Evolutionary conservation across 106 monocot genomes (phyloP).

Genomic region (Dendrobium huoshanense): DNA sequence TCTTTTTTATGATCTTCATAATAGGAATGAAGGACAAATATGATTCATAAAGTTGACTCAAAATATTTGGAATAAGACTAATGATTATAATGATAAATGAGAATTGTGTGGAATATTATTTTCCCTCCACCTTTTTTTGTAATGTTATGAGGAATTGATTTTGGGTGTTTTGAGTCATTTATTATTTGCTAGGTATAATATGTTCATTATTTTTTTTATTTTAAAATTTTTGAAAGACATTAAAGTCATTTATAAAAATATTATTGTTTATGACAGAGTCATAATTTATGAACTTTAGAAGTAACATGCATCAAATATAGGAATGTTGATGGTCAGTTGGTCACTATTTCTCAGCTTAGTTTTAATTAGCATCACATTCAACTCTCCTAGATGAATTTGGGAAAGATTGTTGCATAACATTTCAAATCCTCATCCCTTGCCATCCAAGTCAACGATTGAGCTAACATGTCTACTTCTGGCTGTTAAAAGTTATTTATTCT

Average conservation of each 20-base stretch:
- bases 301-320: neutral
- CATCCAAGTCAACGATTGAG: neutral
- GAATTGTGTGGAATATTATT: neutral
- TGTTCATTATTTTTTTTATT: neutral
- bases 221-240: neutral
- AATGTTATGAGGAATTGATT: neutral
- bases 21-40: neutral
- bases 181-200: neutral
- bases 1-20: no score
- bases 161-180: neutral
- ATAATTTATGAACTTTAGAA: no score
- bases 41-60: neutral
- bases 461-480: neutral
- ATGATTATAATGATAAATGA: neutral
- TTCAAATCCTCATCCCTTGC: neutral
- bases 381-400: neutral
- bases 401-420: neutral
- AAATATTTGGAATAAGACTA: neutral
- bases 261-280: no score
- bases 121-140: neutral
- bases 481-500: neutral
- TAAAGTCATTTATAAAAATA: neutral
- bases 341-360: neutral
- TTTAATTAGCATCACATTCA: neutral
- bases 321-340: neutral